A percentile compares a stretch with the other conserved stretches of the same genome.
These are phyloP conservation scores for Tylopilus felleus DNA, from an alignment of 768 basidiomycete genomes.

Conservation along the genomic window DNA sequence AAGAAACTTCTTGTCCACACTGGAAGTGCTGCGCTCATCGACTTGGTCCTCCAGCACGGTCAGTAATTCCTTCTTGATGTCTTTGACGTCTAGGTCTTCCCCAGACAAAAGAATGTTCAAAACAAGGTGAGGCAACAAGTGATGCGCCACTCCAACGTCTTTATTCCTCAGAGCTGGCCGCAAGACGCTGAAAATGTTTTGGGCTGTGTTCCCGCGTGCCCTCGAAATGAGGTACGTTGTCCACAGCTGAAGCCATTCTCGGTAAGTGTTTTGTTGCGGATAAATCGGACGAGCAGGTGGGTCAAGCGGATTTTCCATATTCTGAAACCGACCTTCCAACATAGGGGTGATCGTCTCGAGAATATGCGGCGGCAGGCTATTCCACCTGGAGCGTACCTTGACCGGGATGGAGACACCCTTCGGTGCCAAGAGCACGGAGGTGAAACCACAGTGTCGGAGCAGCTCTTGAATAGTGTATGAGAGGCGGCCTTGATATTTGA, in stretches of 20 bases:
- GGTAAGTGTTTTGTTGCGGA: constrained; percentile 69
- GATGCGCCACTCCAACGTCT: constrained; percentile 92
- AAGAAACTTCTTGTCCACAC: constrained; percentile 76
- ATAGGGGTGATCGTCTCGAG: constrained; percentile 84
- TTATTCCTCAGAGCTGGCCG: constrained; percentile 75
- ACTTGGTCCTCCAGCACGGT: constrained; percentile 88
- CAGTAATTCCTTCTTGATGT: constrained; percentile 73
- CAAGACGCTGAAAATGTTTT: constrained; percentile 74
- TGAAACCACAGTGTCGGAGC: constrained; percentile 82
- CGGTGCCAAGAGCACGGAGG: constrained; percentile 62
- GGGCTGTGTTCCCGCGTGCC: constrained; percentile 55
- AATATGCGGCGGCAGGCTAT: constrained; percentile 72
- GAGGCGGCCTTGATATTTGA: constrained; percentile 83
- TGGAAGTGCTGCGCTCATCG: constrained; percentile 50
- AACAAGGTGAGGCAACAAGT: constrained; percentile 88
- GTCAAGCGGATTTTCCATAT: constrained; percentile 42
- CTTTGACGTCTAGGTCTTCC: constrained; percentile 51
- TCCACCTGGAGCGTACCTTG: constrained; percentile 77
- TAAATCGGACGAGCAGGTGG: constrained; percentile 72
- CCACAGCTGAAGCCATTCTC: constrained; percentile 96
- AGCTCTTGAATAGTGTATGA: constrained; percentile 93
- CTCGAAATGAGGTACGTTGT: constrained; percentile 73
- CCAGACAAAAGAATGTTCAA: constrained; percentile 82
- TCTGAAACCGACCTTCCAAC: constrained; percentile 63
- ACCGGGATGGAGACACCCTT: constrained; percentile 51